Evolutionary conservation across 1,284 basidiomycete genomes (phyloP).

Genomic region (Ceratobasidium sp.): DNA sequence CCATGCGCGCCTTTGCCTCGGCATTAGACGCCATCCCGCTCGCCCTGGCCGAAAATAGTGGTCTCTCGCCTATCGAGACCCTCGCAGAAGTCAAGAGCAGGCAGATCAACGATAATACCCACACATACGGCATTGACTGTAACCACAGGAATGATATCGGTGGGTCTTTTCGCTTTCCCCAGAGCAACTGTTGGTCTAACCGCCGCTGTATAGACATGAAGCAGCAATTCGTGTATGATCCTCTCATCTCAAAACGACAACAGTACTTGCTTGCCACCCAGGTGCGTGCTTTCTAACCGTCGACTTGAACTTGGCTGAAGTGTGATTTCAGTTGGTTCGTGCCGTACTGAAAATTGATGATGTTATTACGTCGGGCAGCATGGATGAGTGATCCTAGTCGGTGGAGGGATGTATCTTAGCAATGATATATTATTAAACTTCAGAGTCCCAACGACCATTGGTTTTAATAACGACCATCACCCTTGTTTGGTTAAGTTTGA

Average conservation of each 20-base stretch:
- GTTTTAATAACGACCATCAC: background rate
- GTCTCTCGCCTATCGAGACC: constrained; percentile 94
- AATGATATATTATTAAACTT: background rate
- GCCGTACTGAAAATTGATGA: constrained; percentile 78
- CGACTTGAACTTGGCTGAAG: background rate
- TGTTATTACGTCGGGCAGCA: constrained; percentile 66
- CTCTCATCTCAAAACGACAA: constrained; percentile 95
- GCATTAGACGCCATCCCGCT: constrained; percentile 93
- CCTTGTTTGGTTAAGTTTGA: too few relatives aligned
- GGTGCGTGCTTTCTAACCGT: constrained; percentile 55
- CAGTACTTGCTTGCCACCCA: constrained; percentile 98
- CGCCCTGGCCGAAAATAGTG: constrained; percentile 96
- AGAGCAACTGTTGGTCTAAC: constrained; percentile 8
- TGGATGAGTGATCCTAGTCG: constrained; percentile 57
- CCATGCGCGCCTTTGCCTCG: constrained; percentile 96
- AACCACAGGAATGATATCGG: constrained; percentile 83
- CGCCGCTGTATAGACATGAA: constrained; percentile 87
- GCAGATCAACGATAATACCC: constrained; percentile 87
- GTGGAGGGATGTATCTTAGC: background rate
- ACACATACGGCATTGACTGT: constrained; percentile 92
- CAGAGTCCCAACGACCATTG: background rate
- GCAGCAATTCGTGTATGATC: constrained; percentile 95
- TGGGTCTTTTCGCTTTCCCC: constrained; percentile 51
- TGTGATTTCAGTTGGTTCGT: constrained; percentile 60
- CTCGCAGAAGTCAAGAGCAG: constrained; percentile 91